These are phyloP conservation scores for Hygrocybe coccinea DNA, from an alignment of 768 basidiomycete species.

Conservation along the genomic window DNA sequence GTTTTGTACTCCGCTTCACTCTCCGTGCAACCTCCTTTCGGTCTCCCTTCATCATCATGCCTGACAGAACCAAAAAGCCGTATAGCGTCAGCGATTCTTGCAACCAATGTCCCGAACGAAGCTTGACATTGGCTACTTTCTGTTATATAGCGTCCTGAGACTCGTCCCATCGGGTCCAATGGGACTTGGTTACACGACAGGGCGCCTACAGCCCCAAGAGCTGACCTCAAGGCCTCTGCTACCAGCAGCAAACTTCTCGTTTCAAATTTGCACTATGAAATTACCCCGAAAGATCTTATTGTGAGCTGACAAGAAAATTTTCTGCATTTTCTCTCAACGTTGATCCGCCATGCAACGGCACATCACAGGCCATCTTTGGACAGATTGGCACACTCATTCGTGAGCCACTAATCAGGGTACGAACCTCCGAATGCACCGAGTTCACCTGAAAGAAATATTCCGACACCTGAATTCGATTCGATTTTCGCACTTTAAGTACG, in stretches of 20 bases:
- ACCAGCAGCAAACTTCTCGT: constrained; percentile 63
- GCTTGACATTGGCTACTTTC: neutral
- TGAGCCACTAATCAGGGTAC: constrained; percentile 94
- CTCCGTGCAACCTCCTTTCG: constrained; percentile 1
- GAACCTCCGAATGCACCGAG: constrained; percentile 54
- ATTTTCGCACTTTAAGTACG: constrained; percentile 66
- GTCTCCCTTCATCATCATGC: constrained; percentile 19
- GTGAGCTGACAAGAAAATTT: constrained; percentile 42
- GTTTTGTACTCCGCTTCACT: constrained; percentile 9
- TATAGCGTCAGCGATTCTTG: constrained; percentile 33
- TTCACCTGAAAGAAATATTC: constrained; percentile 58
- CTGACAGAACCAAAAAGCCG: constrained; percentile 37
- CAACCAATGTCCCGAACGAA: neutral
- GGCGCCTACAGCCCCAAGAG: constrained; percentile 46
- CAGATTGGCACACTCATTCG: constrained; percentile 88
- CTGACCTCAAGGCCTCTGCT: constrained; percentile 25
- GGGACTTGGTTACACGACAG: constrained; percentile 77
- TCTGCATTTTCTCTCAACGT: neutral
- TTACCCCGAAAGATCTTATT: constrained; percentile 81
- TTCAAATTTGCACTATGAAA: constrained; percentile 87
- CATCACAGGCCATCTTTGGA: constrained; percentile 75
- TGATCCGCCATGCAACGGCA: constrained; percentile 8
- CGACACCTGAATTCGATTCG: constrained; percentile 36
- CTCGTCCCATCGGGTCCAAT: constrained; percentile 46
- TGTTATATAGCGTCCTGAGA: constrained; percentile 47